Evolutionary conservation across 257 asterid species (phyloP), one percentile per base, ranked within the genome.

Genomic region (Nicotiana noctiflora): DNA sequence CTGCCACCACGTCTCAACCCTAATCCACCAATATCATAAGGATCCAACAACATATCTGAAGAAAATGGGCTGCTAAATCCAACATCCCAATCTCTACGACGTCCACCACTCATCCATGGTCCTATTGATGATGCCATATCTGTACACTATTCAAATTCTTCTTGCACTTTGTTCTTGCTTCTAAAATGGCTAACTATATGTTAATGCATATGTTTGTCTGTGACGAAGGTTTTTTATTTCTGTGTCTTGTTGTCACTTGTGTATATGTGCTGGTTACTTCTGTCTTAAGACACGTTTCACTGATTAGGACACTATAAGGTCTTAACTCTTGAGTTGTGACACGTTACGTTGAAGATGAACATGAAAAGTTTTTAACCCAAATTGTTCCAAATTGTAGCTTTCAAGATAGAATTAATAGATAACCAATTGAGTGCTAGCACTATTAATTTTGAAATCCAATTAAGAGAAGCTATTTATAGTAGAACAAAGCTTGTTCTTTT

Each of bases 31-130:
- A 70, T 5, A 12, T 18, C 87, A 57, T 31, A 80, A 9, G 83
- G 84, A 55, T 84, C 84, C 90, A 84, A 87, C 90, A 84, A 87
- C 37, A 81, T 10, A 75, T 84, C 87, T 0, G 87, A 80, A 51
- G 89, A 83, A 53, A 63, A 83, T 7, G 88, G 86, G 2, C 76
- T 57, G 13, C 3, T 17, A 37, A 37, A 19, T 2, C 59, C 59
- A 13, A 49, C 13, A 49, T 49, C 53, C 53, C 53, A 49, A 12
- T 49, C 53, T 49, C 53, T 12, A 49, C 56, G 56, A 14, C n/a
- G 56, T 55, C 60, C 60, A 55, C 77, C 77, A 11, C 59, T 37
- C 77, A 44, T 12, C 59, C 77, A 44, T 12, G 77, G 59, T 44
- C 77, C 77, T 12, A 70, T 44, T 70, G 77, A 70, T 44, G 77